Base-by-base conservation (phyloP, 768 basidiomycete genomes). In the Tylopilus felleus region DNA sequence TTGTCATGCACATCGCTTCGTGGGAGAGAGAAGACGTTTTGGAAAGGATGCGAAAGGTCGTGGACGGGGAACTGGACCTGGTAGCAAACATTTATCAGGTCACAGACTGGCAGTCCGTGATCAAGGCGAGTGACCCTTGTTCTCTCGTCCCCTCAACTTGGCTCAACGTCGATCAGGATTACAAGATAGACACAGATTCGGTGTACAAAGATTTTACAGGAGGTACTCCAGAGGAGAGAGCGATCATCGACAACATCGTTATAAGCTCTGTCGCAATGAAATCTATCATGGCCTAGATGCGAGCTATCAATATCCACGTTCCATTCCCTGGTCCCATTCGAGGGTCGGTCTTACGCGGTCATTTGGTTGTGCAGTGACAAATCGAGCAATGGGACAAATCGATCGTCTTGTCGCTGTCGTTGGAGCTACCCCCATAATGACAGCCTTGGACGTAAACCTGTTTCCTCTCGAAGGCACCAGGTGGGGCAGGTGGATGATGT, bases 181-280 rank as follows among this genome's bases (percentile, higher is more conserved):
- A 90, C 75, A 92, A 89, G 66, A 71, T 93, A 8, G 81, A 82
- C 53, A 67, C 71, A 9, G 85, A 90, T 41, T 63, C 70, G 0
- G 75, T 72, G 3, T 65, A 77, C 14, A 69, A 68, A 22, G 74
- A 70, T 8, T 63, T 67, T 0, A 66, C 67, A 27, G 72, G 69
- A 12, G 62, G 78, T 42, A 52, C 53, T 7, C 58, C 42, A 39
- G 71, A 59, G 27, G 82, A 80, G 59, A 71, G 61, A 19, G 59
- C 55, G 1, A 66, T 74, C 16, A 71, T 90, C 12, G 81, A 89
- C 61, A 79, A 82, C 53, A 81, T 93, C 29, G 87, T 89, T 8
- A 73, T 80, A n/a, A 91, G 87, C 56, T 76, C 82, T 9, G 88
- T 92, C 6, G 91, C 91, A 43, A 86, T 86, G 81, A 94, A 93